Evolutionary conservation across 331 rosid species (phyloP).

Genomic region (Rhamnella rubrinervis): DNA sequence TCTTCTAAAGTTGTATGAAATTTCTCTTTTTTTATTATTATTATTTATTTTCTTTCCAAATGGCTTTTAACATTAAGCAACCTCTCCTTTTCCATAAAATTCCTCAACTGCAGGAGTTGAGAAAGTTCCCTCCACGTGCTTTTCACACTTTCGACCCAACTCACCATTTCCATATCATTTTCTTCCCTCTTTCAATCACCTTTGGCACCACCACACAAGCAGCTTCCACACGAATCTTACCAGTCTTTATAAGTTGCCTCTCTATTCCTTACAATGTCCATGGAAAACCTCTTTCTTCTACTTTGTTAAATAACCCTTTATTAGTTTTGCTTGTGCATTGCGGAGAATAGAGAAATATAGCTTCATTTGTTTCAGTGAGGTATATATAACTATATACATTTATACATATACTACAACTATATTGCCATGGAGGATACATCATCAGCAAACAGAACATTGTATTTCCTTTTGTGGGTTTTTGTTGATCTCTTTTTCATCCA

Average conservation of each 20-base stretch:
- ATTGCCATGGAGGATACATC: slow-evolving; percentile 32
- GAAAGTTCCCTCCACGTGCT: not conserved
- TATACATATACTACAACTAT: not conserved
- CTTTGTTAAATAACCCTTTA: not conserved
- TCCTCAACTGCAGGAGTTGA: not conserved
- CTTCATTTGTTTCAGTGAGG: too few species aligned
- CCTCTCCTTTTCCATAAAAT: too few species aligned
- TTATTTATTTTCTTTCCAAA: too few species aligned
- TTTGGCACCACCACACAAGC: too few species aligned
- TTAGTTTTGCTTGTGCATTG: not conserved
- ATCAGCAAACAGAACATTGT: not conserved
- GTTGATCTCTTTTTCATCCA: slow-evolving; percentile 7
- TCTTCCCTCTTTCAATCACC: not conserved
- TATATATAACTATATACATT: not conserved
- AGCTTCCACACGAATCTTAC: not conserved
- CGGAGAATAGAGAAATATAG: too few species aligned
- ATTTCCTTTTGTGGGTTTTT: slow-evolving; percentile 18
- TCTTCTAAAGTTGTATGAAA: too few species aligned
- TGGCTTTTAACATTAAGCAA: too few species aligned
- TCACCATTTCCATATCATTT: not conserved
- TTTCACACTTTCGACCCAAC: not conserved
- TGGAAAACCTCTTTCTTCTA: not conserved
- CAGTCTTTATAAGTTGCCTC: not conserved
- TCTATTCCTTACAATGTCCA: not conserved
- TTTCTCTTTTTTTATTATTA: too few species aligned